A percentile compares a stretch with the other conserved stretches of the same genome.
Conservation (phyloP, 169 alveolate species). For the Cryptosporidium andersoni region DNA sequence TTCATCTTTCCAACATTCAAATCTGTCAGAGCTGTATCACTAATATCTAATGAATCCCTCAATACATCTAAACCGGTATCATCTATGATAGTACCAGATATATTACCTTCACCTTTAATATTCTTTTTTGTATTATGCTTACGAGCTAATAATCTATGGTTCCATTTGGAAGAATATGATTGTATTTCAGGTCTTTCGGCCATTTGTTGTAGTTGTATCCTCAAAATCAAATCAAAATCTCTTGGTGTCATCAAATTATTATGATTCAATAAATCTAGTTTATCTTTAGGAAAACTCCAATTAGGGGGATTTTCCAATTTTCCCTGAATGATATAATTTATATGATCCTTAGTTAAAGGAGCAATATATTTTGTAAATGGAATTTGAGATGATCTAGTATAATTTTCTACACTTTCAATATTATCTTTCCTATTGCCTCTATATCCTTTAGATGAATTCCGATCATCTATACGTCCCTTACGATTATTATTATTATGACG, state of each 20-base stretch:
- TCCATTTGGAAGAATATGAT: constrained; percentile 68
- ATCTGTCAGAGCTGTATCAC: background rate
- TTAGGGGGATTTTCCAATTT: constrained; percentile 11
- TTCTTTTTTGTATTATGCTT: constrained; percentile 24
- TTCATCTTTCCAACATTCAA: constrained; percentile 10
- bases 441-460: background rate
- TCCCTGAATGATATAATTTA: constrained; percentile 5
- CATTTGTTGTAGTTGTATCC: constrained; percentile 69
- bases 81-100: background rate
- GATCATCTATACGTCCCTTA: background rate
- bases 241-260: constrained; percentile 45
- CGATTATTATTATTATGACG: constrained; percentile 1
- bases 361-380: constrained; percentile 22
- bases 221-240: constrained; percentile 56
- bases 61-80: background rate
- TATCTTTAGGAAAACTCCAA: constrained; percentile 3
- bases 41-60: background rate
- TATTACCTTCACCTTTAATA: constrained; percentile 3
- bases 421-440: constrained; percentile 3
- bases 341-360: constrained; percentile 43
- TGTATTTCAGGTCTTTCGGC: constrained; percentile 71
- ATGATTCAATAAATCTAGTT: constrained; percentile 2
- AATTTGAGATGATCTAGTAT: constrained; percentile 4
- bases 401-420: background rate
- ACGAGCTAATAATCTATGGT: constrained; percentile 44